Conservation (phyloP, 257 asterid genomes). For the Solanum verrucosum region DNA sequence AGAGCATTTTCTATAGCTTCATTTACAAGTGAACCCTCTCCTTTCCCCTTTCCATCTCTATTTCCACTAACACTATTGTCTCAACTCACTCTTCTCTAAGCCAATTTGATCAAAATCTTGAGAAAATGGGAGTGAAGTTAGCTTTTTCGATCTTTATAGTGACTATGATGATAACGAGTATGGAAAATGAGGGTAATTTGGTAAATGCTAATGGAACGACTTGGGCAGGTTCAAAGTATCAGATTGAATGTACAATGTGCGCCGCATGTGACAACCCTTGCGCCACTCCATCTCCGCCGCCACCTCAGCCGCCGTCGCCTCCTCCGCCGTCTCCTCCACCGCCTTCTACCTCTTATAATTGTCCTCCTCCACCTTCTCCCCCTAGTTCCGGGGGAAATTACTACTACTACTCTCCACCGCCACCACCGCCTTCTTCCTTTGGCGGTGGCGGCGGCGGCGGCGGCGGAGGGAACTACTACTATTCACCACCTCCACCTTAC, state of each 20-base stretch:
- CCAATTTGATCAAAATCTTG: not conserved
- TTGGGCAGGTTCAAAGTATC: slow-evolving; percentile 85
- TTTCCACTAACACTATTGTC: not conserved
- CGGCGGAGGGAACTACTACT: not conserved
- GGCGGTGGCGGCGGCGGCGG: not conserved
- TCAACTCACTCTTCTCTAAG: not conserved
- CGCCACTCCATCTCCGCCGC: slow-evolving; percentile 61
- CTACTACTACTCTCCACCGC: slow-evolving; percentile 50
- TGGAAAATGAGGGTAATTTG: not conserved
- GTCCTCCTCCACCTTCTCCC: not conserved
- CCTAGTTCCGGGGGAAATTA: slow-evolving; percentile 21
- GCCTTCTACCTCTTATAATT: slow-evolving; percentile 22
- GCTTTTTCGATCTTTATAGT: not conserved
- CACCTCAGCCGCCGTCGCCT: slow-evolving; percentile 18
- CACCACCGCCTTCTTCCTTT: slow-evolving; percentile 18
- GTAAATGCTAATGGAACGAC: slow-evolving; percentile 9
- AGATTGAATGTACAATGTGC: slow-evolving; percentile 89
- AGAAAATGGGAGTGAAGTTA: slow-evolving; percentile 22
- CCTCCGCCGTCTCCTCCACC: slow-evolving; percentile 36
- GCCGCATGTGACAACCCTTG: slow-evolving; percentile 93
- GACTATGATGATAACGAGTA: not conserved
- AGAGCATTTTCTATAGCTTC: not conserved
- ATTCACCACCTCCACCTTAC: slow-evolving; percentile 23
- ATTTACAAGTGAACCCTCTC: not conserved
- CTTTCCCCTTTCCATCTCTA: not conserved